Evolutionary conservation across 2,329 filamentous ascomycete genomes (phyloP).

Genomic region (Microcyclospora tardicrescens): DNA sequence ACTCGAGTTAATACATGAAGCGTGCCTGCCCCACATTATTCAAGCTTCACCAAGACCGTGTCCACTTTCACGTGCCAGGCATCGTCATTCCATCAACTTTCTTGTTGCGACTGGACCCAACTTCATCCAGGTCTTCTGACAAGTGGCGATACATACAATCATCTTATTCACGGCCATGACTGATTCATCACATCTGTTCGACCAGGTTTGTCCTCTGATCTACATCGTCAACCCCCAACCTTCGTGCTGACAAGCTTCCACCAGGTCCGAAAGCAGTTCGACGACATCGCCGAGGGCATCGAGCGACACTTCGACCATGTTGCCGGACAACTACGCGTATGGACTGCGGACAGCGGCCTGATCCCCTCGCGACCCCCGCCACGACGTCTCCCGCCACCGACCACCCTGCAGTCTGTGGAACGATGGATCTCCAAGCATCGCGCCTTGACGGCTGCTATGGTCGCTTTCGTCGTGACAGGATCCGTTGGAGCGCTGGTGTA

Average conservation of each 20-base stretch:
- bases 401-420: slow-evolving; percentile 46
- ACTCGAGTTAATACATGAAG: too few relatives aligned
- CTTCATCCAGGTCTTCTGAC: too few relatives aligned
- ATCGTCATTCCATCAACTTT: too few relatives aligned
- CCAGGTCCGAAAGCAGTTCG: slow-evolving; percentile 22
- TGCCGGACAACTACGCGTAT: slow-evolving; percentile 56
- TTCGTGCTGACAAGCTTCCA: background rate
- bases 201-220: too few relatives aligned
- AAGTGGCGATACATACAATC: too few relatives aligned
- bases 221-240: background rate
- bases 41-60: too few relatives aligned
- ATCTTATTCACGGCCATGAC: too few relatives aligned
- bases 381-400: slow-evolving; percentile 27
- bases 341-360: slow-evolving; percentile 60
- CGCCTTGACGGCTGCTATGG: slow-evolving; percentile 55
- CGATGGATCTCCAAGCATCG: slow-evolving; percentile 64
- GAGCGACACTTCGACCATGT: slow-evolving; percentile 70
- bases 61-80: too few relatives aligned
- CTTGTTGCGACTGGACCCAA: too few relatives aligned
- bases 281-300: slow-evolving; percentile 62
- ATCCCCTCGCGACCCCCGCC: slow-evolving; percentile 32
- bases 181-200: too few relatives aligned
- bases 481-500: slow-evolving; percentile 35
- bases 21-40: too few relatives aligned
- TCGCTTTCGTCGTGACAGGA: slow-evolving; percentile 57